A percentile compares a stretch with the other conserved stretches of the same genome.
Conservation (phyloP, 768 basidiomycete species). For the Russula dissimulans region DNA sequence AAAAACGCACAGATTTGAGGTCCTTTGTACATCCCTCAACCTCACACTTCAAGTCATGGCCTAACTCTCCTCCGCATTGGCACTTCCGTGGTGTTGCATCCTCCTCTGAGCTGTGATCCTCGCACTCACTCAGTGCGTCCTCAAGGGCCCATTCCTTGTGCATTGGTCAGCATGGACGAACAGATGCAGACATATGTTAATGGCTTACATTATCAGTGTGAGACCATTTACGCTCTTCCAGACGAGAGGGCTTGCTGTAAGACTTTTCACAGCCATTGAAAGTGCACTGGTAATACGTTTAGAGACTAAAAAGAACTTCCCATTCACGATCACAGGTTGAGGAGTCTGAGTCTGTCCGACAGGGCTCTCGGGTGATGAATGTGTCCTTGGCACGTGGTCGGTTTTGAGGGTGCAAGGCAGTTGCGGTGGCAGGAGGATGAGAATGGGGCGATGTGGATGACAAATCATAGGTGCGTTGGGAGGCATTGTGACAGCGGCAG, state of each 20-base stretch:
- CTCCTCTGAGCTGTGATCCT: constrained; percentile 25
- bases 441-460: too few relatives aligned
- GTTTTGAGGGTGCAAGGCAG: too few relatives aligned
- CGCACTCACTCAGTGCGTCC: constrained; percentile 29
- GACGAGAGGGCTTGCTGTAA: constrained; percentile 76
- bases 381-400: too few relatives aligned
- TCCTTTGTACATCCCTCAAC: constrained; percentile 54
- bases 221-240: constrained; percentile 78
- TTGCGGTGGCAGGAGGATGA: too few relatives aligned
- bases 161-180: constrained; percentile 25
- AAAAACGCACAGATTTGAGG: constrained; percentile 67
- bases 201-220: constrained; percentile 78
- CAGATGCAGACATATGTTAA: background rate
- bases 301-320: constrained; percentile 22
- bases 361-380: too few relatives aligned
- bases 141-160: constrained; percentile 68
- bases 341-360: too few relatives aligned
- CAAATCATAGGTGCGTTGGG: too few relatives aligned
- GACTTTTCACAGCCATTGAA: constrained; percentile 64
- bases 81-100: constrained; percentile 37
- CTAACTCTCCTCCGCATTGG: constrained; percentile 63
- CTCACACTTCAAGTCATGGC: constrained; percentile 71
- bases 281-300: constrained; percentile 54
- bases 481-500: too few relatives aligned
- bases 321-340: constrained; percentile 12